These are phyloP conservation scores for Phytophthora sp. DNA, from an alignment of 352 stramenopile genomes.

Conservation along the genomic window DNA sequence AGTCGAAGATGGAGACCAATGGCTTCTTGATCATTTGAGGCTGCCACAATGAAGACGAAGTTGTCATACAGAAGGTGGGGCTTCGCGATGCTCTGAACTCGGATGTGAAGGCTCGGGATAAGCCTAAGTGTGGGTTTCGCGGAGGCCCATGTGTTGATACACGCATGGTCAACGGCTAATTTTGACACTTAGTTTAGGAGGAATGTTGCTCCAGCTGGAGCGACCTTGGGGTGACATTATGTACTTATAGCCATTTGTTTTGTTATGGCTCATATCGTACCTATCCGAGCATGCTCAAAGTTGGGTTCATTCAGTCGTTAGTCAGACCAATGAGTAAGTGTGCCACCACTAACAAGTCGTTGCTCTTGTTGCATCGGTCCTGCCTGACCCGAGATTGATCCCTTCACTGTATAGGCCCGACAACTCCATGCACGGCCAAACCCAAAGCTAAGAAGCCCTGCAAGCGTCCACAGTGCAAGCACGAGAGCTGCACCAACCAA, in stretches of 20 bases:
- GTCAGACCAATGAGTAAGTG: not conserved
- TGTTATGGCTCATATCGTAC: slow-evolving; percentile 23
- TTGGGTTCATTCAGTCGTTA: not conserved
- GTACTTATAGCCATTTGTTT: slow-evolving; percentile 5
- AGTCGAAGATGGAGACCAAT: slow-evolving; percentile 61
- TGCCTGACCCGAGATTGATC: not conserved
- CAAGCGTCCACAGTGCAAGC: slow-evolving; percentile 26
- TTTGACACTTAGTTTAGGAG: slow-evolving; percentile 1
- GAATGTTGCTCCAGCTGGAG: not conserved
- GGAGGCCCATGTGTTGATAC: not conserved
- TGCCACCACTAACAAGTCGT: not conserved
- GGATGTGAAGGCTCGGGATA: slow-evolving; percentile 1
- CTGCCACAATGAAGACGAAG: not conserved
- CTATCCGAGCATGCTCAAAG: slow-evolving; percentile 1
- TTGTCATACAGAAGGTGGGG: slow-evolving; percentile 16
- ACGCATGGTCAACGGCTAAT: slow-evolving; percentile 10
- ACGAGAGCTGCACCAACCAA: slow-evolving; percentile 30
- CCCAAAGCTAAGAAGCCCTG: slow-evolving; percentile 13
- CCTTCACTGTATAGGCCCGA: not conserved
- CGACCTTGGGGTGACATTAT: not conserved
- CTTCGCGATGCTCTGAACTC: slow-evolving; percentile 8
- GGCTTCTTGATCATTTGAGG: slow-evolving; percentile 27
- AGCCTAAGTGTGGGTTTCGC: not conserved
- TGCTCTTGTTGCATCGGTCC: not conserved
- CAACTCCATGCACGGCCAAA: not conserved